A percentile compares a stretch with the other conserved stretches of the same genome.
Conservation (phyloP, 805 yeast species). For the Huiozyma naganishii region DNA sequence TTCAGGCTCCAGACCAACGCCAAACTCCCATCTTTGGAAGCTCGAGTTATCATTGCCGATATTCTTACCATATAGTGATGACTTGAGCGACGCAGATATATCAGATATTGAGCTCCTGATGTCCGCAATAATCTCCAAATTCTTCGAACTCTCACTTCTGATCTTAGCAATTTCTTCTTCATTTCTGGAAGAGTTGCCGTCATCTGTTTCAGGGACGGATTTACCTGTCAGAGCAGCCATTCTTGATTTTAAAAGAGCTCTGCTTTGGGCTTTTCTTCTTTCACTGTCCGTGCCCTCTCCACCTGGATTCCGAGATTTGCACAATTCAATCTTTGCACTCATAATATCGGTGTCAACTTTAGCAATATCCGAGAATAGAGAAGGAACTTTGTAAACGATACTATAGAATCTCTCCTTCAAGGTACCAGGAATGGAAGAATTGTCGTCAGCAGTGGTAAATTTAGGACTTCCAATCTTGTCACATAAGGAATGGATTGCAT, state of each 20-base stretch:
- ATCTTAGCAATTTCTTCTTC: conserved; percentile 38
- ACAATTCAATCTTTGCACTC: conserved; percentile 51
- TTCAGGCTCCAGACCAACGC: conserved; percentile 58
- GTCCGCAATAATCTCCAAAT: conserved; percentile 51
- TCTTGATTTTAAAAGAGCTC: conserved; percentile 68
- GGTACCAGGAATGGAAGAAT: conserved; percentile 29
- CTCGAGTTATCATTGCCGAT: conserved; percentile 35
- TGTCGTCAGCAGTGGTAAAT: conserved; percentile 24
- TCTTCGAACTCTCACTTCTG: conserved; percentile 41
- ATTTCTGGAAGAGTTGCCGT: conserved; percentile 3
- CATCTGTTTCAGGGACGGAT: conserved; percentile 1
- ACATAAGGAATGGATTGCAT: conserved; percentile 57
- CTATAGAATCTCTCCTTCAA: conserved; percentile 46
- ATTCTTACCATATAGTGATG: conserved; percentile 17
- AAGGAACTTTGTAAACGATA: conserved; percentile 66
- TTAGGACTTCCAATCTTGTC: conserved; percentile 35
- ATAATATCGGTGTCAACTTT: conserved; percentile 60
- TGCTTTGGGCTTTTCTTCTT: conserved; percentile 66
- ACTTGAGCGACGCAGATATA: conserved; percentile 34
- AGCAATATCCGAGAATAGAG: conserved; percentile 51
- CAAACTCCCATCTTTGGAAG: conserved; percentile 68
- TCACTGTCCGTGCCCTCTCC: conserved; percentile 82
- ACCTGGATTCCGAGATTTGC: conserved; percentile 57
- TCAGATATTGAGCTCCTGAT: conserved; percentile 59
- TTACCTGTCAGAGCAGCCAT: conserved; percentile 76